Evolutionary conservation across 2,329 filamentous ascomycete species (phyloP).

Genomic region (Amesomyces nigricolor): DNA sequence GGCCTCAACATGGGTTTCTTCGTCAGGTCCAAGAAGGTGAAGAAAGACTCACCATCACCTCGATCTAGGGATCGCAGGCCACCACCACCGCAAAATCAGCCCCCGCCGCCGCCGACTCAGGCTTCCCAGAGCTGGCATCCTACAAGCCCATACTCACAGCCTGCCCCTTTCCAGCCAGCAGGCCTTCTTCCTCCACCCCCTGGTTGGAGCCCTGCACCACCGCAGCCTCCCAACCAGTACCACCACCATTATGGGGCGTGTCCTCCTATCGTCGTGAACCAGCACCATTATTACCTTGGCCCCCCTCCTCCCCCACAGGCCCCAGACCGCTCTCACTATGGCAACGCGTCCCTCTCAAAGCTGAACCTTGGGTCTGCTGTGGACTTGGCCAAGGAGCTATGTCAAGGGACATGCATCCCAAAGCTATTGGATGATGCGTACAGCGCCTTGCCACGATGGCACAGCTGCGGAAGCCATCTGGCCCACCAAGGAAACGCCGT

Average conservation of each 20-base stretch:
- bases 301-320: slow-evolving; percentile 19
- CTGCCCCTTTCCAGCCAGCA: slow-evolving; percentile 24
- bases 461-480: slow-evolving; percentile 39
- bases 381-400: slow-evolving; percentile 39
- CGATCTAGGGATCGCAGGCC: slow-evolving; percentile 10
- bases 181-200: slow-evolving; percentile 27
- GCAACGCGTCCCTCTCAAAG: slow-evolving; percentile 30
- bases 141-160: slow-evolving; percentile 13
- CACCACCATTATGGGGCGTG: slow-evolving; percentile 28
- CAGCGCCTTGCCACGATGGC: slow-evolving; percentile 40
- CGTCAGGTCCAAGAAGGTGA: slow-evolving; percentile 25
- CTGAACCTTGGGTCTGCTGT: slow-evolving; percentile 38
- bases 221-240: slow-evolving; percentile 25
- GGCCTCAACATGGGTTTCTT: slow-evolving; percentile 27
- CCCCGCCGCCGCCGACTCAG: slow-evolving; percentile 12
- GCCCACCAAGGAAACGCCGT: slow-evolving; percentile 43
- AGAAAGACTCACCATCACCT: slow-evolving; percentile 21
- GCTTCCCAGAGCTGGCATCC: slow-evolving; percentile 16
- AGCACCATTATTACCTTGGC: slow-evolving; percentile 46
- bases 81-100: slow-evolving; percentile 8
- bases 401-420: slow-evolving; percentile 32
- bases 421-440: slow-evolving; percentile 41
- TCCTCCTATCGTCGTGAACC: slow-evolving; percentile 45
- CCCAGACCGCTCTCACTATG: slow-evolving; percentile 17
- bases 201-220: slow-evolving; percentile 19